These are phyloP conservation scores for Fibroporia radiculosa DNA, from an alignment of 768 basidiomycete species.

Conservation along the genomic window DNA sequence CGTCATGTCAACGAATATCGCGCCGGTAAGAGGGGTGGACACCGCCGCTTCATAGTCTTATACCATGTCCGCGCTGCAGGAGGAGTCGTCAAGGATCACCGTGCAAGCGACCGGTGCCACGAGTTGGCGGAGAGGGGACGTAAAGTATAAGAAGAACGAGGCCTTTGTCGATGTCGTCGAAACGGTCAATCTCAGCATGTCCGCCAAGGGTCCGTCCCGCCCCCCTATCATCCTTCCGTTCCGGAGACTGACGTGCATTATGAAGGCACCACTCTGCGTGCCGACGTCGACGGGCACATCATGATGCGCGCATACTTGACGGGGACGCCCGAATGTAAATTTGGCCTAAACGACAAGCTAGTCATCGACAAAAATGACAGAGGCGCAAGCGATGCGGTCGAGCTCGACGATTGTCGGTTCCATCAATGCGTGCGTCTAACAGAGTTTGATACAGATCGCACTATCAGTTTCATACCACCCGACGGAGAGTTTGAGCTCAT, in stretches of 20 bases:
- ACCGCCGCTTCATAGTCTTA: background rate
- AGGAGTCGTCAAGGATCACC: conserved; percentile 96
- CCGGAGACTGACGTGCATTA: background rate
- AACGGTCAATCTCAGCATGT: conserved; percentile 94
- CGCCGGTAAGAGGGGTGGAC: conserved; percentile 62
- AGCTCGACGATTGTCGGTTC: conserved; percentile 96
- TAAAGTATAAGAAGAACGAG: conserved; percentile 99
- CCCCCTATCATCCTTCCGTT: too few species aligned
- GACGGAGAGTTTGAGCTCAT: conserved; percentile 99
- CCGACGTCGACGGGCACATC: conserved; percentile 97
- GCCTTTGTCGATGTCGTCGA: conserved; percentile 99
- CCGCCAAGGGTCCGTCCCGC: conserved; percentile 70
- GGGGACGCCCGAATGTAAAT: conserved; percentile 98
- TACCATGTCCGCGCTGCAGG: conserved; percentile 39
- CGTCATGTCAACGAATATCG: conserved; percentile 78
- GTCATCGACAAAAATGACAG: conserved; percentile 82
- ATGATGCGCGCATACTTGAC: conserved; percentile 96
- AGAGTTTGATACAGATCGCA: conserved; percentile 89
- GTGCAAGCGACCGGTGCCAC: conserved; percentile 95
- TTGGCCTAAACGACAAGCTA: conserved; percentile 96
- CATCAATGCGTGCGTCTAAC: conserved; percentile 96
- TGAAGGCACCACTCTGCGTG: conserved; percentile 80
- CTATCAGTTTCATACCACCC: conserved; percentile 95
- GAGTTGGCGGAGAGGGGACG: conserved; percentile 91
- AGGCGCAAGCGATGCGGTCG: conserved; percentile 65